These are phyloP conservation scores for Inga oerstediana DNA, from an alignment of 306 rosid genomes.

Conservation along the genomic window DNA sequence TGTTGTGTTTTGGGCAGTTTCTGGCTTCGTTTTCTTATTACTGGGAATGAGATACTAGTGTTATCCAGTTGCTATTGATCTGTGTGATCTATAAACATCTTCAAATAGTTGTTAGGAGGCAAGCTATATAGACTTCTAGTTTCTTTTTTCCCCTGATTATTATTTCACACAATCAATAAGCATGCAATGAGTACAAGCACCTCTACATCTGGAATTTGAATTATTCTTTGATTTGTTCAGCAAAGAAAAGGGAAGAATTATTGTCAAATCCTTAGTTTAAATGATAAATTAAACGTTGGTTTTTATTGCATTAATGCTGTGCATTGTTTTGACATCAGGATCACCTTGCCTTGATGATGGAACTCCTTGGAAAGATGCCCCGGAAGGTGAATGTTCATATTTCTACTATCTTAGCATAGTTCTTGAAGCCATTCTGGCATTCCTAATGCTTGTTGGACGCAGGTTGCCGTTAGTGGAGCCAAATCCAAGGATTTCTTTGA, in stretches of 20 bases:
- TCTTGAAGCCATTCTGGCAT: slow-evolving; percentile 18
- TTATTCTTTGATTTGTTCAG: slow-evolving; percentile 14
- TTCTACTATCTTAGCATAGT: slow-evolving; percentile 9
- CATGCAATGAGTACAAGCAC: neutral
- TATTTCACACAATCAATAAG: slow-evolving; percentile 9
- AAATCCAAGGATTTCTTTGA: slow-evolving; percentile 85
- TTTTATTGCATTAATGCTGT: slow-evolving; percentile 15
- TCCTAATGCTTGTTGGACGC: slow-evolving; percentile 40
- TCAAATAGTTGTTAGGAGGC: slow-evolving; percentile 1
- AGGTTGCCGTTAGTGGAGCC: slow-evolving; percentile 77
- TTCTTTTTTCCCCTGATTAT: neutral
- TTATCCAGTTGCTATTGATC: neutral
- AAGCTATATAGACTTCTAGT: neutral
- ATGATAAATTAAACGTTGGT: slow-evolving; percentile 16
- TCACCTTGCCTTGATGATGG: slow-evolving; percentile 99
- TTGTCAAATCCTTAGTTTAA: slow-evolving; percentile 7
- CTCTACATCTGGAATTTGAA: neutral
- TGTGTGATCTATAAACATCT: neutral
- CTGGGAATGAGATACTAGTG: neutral
- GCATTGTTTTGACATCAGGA: slow-evolving; percentile 66
- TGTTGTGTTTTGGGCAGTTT: slow-evolving; percentile 2
- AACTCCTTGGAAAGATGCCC: slow-evolving; percentile 96
- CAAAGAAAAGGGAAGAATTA: neutral
- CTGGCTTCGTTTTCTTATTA: neutral
- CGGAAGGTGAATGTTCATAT: slow-evolving; percentile 59